Evolutionary conservation across 306 rosid genomes (phyloP).

Genomic region (Vigna mungo): DNA sequence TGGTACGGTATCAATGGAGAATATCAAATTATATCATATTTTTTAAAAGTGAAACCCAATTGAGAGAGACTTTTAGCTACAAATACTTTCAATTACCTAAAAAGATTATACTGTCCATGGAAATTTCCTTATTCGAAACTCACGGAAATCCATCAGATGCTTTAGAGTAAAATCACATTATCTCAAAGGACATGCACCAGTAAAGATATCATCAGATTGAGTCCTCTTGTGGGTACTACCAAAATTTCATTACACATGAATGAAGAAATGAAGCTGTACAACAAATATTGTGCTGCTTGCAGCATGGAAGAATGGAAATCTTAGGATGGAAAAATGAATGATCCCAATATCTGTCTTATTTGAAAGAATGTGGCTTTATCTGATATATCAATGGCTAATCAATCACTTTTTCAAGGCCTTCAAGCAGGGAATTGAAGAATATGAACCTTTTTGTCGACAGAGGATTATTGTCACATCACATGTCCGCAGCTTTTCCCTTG

Average conservation of each 20-base stretch:
- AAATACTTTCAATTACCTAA: not conserved
- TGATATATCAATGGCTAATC: constrained; percentile 46
- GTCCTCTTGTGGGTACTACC: constrained; percentile 60
- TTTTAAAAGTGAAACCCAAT: too few relatives aligned
- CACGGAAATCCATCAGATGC: constrained; percentile 50
- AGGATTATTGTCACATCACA: constrained; percentile 55
- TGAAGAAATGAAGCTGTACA: constrained; percentile 94
- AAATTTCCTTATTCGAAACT: constrained; percentile 38
- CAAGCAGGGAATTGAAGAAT: constrained; percentile 30
- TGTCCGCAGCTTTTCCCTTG: constrained; percentile 47
- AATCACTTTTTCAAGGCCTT: constrained; percentile 46
- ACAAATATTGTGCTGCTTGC: constrained; percentile 66
- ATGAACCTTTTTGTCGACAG: constrained; percentile 42
- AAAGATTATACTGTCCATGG: not conserved
- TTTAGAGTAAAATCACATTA: constrained; percentile 46
- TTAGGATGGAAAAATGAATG: constrained; percentile 55
- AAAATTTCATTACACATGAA: constrained; percentile 95
- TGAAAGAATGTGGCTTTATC: constrained; percentile 65
- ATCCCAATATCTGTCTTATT: constrained; percentile 65
- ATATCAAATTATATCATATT: too few relatives aligned
- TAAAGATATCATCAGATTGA: constrained; percentile 45
- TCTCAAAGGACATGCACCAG: constrained; percentile 43
- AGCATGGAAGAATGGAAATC: constrained; percentile 65
- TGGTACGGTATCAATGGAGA: too few relatives aligned
- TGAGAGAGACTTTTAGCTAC: not conserved